phyloP scores from a whole-genome alignment of 441 rosid genomes.

The Pelargonium australe region DNA sequence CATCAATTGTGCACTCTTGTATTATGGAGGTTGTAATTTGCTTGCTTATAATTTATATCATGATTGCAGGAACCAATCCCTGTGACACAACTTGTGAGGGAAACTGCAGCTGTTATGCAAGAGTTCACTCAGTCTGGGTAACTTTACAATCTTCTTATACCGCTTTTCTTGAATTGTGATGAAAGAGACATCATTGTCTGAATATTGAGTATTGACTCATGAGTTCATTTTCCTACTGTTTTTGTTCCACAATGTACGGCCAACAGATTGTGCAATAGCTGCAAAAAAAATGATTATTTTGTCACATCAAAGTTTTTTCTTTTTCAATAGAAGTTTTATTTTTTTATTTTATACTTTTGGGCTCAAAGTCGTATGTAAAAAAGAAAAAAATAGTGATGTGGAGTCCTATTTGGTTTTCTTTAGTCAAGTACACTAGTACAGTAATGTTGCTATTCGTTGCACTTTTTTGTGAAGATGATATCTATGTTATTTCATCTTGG shows the following conservation, averaged over 20 bases:
- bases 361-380: neutral
- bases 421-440: slow-evolving; percentile 1
- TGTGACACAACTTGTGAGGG: slow-evolving; percentile 92
- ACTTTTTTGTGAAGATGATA: neutral
- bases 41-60: neutral
- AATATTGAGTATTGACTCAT: neutral
- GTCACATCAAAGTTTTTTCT: too few relatives aligned
- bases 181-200: neutral
- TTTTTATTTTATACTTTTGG: too few relatives aligned
- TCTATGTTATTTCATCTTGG: neutral
- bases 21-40: slow-evolving; percentile 5
- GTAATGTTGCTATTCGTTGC: neutral
- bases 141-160: neutral
- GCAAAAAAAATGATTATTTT: too few relatives aligned
- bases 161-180: neutral
- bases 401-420: neutral
- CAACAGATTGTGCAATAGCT: neutral
- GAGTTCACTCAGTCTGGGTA: slow-evolving; percentile 99
- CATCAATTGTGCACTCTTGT: neutral
- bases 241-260: neutral
- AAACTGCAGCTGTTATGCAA: slow-evolving; percentile 97
- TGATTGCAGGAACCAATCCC: slow-evolving; percentile 78
- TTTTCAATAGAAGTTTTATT: too few relatives aligned
- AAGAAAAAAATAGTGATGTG: neutral
- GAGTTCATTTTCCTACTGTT: neutral